A percentile compares a stretch with the other conserved stretches of the same genome.
Evolutionary conservation across 768 basidiomycete genomes (phyloP).

Genomic region (Serendipita indica): DNA sequence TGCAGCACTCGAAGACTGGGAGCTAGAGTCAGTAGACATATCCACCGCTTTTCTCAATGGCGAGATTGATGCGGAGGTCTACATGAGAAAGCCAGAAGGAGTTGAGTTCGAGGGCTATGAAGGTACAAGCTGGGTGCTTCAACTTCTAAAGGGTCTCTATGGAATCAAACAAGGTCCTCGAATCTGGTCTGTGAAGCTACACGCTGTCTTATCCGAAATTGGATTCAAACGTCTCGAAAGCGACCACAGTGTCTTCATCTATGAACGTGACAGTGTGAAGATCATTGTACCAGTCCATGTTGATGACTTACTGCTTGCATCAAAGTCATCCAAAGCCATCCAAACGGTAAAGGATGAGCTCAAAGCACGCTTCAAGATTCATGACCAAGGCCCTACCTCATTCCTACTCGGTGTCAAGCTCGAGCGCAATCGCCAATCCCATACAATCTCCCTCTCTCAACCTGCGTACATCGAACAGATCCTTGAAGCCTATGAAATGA

Average conservation of each 20-base stretch:
- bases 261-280: not conserved
- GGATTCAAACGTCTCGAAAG: not conserved
- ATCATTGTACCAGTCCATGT: constrained; percentile 4
- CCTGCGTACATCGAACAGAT: constrained; percentile 15
- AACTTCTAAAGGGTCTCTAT: constrained; percentile 26
- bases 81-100: constrained; percentile 10
- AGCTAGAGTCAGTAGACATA: constrained; percentile 15
- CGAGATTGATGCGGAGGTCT: constrained; percentile 11
- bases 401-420: constrained; percentile 7
- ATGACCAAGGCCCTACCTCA: not conserved
- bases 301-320: constrained; percentile 3
- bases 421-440: constrained; percentile 17
- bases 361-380: constrained; percentile 7
- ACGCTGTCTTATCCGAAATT: not conserved
- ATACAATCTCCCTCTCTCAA: constrained; percentile 16
- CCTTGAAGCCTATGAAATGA: constrained; percentile 17
- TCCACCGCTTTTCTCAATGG: constrained; percentile 11
- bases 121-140: not conserved
- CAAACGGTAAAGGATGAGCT: not conserved
- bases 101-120: not conserved
- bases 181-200: constrained; percentile 23
- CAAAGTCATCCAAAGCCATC: not conserved
- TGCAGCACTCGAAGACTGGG: constrained; percentile 19
- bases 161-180: constrained; percentile 30
- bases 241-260: constrained; percentile 1